Conservation (phyloP, 2,329 filamentous ascomycete genomes). For the Penicillium sp. region DNA sequence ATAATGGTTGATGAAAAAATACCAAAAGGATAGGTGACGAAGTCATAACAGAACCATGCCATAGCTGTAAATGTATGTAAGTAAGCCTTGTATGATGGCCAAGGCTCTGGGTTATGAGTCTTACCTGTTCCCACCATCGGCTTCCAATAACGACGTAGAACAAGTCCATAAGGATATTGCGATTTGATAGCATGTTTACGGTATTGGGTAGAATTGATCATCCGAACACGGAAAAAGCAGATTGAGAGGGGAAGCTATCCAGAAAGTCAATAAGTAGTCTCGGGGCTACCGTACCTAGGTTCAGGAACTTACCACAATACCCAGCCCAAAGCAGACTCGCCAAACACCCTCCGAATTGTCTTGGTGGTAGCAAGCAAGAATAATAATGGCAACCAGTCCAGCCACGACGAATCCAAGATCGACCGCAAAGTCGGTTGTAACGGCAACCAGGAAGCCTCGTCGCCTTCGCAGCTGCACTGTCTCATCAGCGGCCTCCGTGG, state of each 20-base stretch:
- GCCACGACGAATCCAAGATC: constrained; percentile 28
- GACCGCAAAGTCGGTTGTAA: constrained; percentile 32
- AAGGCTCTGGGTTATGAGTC: no score
- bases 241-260: constrained; percentile 60
- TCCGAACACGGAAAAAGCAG: constrained; percentile 61
- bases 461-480: constrained; percentile 22
- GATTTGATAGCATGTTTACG: constrained; percentile 59
- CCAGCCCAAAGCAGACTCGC: constrained; percentile 56
- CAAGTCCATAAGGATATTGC: constrained; percentile 55
- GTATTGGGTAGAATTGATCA: constrained; percentile 58
- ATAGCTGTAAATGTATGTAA: no score
- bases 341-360: constrained; percentile 44
- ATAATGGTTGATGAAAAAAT: no score
- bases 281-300: no score
- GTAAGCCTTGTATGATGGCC: no score
- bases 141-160: constrained; percentile 60
- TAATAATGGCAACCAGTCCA: constrained; percentile 30
- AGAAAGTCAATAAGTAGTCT: no score
- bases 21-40: no score
- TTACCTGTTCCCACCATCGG: constrained; percentile 58
- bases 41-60: no score
- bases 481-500: constrained; percentile 33
- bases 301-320: constrained; percentile 42
- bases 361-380: constrained; percentile 29
- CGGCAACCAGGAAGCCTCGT: constrained; percentile 31